A percentile compares a stretch with the other conserved stretches of the same genome.
Evolutionary conservation across 805 yeast genomes (phyloP).

Genomic region (Yarrowia divulgata): DNA sequence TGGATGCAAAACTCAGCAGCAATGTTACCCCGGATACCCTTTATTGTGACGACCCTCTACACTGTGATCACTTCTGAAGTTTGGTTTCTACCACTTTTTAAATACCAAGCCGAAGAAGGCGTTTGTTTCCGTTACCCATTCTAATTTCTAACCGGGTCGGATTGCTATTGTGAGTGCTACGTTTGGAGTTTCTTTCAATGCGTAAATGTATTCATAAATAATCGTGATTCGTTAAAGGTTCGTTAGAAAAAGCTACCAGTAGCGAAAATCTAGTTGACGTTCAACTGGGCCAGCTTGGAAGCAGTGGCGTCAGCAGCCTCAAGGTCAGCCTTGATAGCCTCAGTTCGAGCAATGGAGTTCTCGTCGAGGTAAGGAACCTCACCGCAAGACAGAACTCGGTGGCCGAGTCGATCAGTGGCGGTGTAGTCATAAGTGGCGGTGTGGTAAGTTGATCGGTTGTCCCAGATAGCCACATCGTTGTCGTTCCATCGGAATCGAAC

Average conservation of each 20-base stretch:
- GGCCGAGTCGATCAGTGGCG: slow-evolving; percentile 45
- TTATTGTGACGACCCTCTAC: neutral
- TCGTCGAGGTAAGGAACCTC: slow-evolving; percentile 61
- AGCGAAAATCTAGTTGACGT: slow-evolving; percentile 23
- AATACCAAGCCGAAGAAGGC: no score
- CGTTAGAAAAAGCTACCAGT: slow-evolving; percentile 24
- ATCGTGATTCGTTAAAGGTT: slow-evolving; percentile 32
- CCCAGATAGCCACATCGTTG: slow-evolving; percentile 67
- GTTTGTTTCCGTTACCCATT: no score
- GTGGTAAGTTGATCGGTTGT: slow-evolving; percentile 64
- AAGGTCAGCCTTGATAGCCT: slow-evolving; percentile 40
- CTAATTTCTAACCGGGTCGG: no score
- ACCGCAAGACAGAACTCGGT: slow-evolving; percentile 63
- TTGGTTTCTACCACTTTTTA: no score
- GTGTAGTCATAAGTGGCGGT: slow-evolving; percentile 58
- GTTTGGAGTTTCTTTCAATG: slow-evolving; percentile 14
- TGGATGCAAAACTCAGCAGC: no score
- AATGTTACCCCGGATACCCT: neutral
- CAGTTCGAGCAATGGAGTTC: slow-evolving; percentile 45
- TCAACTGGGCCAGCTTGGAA: slow-evolving; percentile 34
- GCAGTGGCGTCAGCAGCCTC: slow-evolving; percentile 30
- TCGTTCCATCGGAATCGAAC: slow-evolving; percentile 61
- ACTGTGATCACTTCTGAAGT: no score
- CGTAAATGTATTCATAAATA: slow-evolving; percentile 37
- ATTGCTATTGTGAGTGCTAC: slow-evolving; percentile 15